Evolutionary conservation across 2,329 filamentous ascomycete species (phyloP).

Genomic region (Aureobasidium sp.): DNA sequence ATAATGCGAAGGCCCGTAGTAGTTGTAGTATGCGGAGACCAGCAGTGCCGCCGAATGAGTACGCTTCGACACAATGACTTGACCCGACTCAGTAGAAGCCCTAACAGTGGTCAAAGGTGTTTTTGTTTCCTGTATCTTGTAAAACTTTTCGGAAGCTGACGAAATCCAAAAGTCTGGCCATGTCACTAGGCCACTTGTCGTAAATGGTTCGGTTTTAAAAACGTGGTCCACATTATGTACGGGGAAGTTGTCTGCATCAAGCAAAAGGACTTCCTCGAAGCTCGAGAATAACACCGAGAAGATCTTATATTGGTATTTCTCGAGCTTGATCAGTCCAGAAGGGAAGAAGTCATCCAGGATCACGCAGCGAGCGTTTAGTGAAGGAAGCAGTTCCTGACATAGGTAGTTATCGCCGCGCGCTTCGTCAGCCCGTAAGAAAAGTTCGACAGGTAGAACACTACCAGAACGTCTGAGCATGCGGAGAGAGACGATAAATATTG

Average conservation of each 20-base stretch:
- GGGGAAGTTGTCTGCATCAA: conserved; percentile 44
- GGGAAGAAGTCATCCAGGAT: conserved; percentile 38
- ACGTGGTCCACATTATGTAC: conserved; percentile 34
- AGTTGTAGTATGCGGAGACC: conserved; percentile 44
- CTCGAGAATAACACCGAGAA: conserved; percentile 45
- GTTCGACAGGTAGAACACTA: conserved; percentile 40
- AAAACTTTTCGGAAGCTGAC: conserved; percentile 34
- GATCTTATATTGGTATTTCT: conserved; percentile 43
- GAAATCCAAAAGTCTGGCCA: conserved; percentile 45
- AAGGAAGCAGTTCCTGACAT: conserved; percentile 38
- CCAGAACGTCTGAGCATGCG: conserved; percentile 39
- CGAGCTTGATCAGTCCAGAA: conserved; percentile 27
- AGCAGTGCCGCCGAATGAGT: conserved; percentile 38
- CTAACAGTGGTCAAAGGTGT: conserved; percentile 14
- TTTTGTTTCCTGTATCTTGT: conserved; percentile 33
- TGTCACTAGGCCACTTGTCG: conserved; percentile 34
- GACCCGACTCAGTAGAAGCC: conserved; percentile 38
- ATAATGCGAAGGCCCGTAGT: conserved; percentile 40
- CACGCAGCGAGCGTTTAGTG: conserved; percentile 38
- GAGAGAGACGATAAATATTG: conserved; percentile 15
- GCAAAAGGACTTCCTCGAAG: conserved; percentile 43
- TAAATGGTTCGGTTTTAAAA: conserved; percentile 38
- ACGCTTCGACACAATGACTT: conserved; percentile 40
- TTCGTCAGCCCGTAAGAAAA: conserved; percentile 35
- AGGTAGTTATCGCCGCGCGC: conserved; percentile 37